Percentiles rank a stretch among this genome's conserved stretches.
phyloP scores from a whole-genome alignment of 2,329 filamentous ascomycete genomes.

The Aspergillus proliferans region DNA sequence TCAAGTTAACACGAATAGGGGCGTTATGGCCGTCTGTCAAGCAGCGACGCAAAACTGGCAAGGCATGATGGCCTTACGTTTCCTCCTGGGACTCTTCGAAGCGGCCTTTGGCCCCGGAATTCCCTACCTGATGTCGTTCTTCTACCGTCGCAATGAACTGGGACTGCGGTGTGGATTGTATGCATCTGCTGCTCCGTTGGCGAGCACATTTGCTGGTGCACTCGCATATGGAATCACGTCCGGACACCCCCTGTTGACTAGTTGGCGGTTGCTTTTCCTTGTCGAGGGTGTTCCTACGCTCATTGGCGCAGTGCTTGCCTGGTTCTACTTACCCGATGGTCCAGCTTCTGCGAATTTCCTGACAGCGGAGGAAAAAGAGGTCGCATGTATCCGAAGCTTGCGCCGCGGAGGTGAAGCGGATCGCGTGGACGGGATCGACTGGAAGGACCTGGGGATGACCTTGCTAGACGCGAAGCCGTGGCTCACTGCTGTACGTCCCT shows the following conservation, averaged over 20 bases:
- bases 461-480: constrained; percentile 44
- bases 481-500: constrained; percentile 36
- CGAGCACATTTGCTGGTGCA: constrained; percentile 71
- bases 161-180: constrained; percentile 54
- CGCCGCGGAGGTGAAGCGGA: constrained; percentile 47
- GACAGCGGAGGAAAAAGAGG: constrained; percentile 51
- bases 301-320: constrained; percentile 49
- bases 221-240: constrained; percentile 61
- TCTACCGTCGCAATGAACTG: constrained; percentile 54
- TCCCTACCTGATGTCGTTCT: constrained; percentile 50
- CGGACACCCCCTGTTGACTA: constrained; percentile 50
- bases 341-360: constrained; percentile 50
- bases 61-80: constrained; percentile 45
- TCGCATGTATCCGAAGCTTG: constrained; percentile 51
- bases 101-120: constrained; percentile 42
- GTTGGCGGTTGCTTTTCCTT: constrained; percentile 61
- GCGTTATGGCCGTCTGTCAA: constrained; percentile 43
- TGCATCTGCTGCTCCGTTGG: constrained; percentile 56
- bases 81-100: constrained; percentile 44
- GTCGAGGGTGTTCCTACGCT: constrained; percentile 60
- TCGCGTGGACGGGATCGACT: constrained; percentile 37
- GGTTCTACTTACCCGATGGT: constrained; percentile 50
- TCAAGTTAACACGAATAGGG: constrained; percentile 29
- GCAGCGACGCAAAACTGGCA: constrained; percentile 40
- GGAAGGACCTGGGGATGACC: constrained; percentile 42